Base-by-base conservation (phyloP, 164 flowering plant genomes). In the Houttuynia cordata region DNA sequence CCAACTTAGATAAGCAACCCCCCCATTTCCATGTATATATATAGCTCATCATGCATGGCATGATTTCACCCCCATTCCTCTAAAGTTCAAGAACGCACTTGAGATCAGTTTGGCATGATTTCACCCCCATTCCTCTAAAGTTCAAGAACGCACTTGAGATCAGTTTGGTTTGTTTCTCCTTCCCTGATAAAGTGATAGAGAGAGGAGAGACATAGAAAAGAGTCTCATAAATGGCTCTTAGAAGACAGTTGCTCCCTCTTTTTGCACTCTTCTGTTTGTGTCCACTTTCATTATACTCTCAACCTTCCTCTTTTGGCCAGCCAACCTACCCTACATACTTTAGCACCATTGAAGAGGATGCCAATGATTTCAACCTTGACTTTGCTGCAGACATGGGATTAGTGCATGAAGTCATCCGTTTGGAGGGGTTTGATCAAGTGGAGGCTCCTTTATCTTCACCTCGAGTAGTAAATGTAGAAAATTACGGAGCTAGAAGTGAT, bases 11-110 rank as follows among this genome's bases (percentile, higher is more conserved):
- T 22, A 51, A 50, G 56, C 56, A 58, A 25, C 19, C 57, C 53
- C 62, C 62, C 52, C 61, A 19, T 60, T 57, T 61, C 67, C 73
- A 75, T 75, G 72, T 64, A 66, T 67, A 69, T 52, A 65, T 62
- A 24, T 52, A 55, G n/a, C 60, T 40, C 67, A 57, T 62, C 73
- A 45, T 41, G 45, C n/a, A 57, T 67, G 57, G 39, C 24, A 41
- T 68, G 53, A 52, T 63, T 57, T 64, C 62, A 55, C 50, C 58
- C 49, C 63, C 70, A 67, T 56, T 63, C 64, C 64, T 62, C 65
- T 60, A 22, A 41, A 37, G 41, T 24, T 47, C 42, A 50, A 60
- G 41, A 24, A 56, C 20, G 24, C 61, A 51, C 56, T 30, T 51
- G 56, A 21, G 49, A 25, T 54, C 60, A 57, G 57, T 21, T 47